These are phyloP conservation scores for Umbilicus rupestris DNA, from an alignment of 164 flowering plant species.

Conservation along the genomic window DNA sequence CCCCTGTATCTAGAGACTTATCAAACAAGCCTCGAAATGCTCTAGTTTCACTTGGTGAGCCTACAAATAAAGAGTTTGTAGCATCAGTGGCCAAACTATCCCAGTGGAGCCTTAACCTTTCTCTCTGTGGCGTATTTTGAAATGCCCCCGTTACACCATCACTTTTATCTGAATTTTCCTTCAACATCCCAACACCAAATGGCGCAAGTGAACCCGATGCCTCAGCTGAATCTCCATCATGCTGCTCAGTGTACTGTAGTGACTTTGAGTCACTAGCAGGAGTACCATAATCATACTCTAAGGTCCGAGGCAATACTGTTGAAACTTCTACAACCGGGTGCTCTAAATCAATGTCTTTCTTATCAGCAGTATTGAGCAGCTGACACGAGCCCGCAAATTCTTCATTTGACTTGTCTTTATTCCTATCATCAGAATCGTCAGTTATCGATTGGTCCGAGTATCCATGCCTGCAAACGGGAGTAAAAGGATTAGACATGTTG, in stretches of 20 bases:
- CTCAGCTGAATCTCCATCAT: constrained; percentile 16
- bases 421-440: constrained; percentile 9
- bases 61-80: constrained; percentile 44
- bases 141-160: constrained; percentile 18
- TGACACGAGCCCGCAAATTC: constrained; percentile 5
- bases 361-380: constrained; percentile 13
- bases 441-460: constrained; percentile 14
- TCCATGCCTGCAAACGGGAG: constrained; percentile 13
- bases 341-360: constrained; percentile 25
- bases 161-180: neutral
- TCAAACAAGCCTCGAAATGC: constrained; percentile 27
- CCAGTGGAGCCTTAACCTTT: constrained; percentile 56
- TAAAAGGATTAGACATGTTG: neutral
- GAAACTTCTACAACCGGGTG: constrained; percentile 18
- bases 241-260: constrained; percentile 13
- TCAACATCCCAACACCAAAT: neutral
- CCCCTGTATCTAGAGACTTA: constrained; percentile 22
- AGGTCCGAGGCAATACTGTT: neutral
- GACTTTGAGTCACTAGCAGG: constrained; percentile 22
- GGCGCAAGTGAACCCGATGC: constrained; percentile 19
- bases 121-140: constrained; percentile 26
- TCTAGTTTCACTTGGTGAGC: constrained; percentile 41
- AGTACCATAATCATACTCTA: constrained; percentile 32
- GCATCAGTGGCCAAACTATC: constrained; percentile 54
- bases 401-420: constrained; percentile 6